Evolutionary conservation across 2,329 filamentous ascomycete genomes (phyloP).

Genomic region (Fusarium haematococcum): DNA sequence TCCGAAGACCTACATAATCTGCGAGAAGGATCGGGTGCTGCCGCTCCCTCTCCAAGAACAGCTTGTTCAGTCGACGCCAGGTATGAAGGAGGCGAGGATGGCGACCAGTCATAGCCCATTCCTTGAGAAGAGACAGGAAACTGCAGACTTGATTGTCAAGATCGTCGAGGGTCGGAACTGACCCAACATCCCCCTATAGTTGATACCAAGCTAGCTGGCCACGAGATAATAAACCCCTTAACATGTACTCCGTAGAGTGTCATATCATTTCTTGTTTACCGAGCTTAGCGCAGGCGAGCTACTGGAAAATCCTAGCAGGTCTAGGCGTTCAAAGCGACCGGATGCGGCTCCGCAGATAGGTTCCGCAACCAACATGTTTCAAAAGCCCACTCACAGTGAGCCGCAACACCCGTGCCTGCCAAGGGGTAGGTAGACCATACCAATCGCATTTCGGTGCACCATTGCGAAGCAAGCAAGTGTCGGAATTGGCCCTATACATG

Average conservation of each 20-base stretch:
- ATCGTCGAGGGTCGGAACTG: neutral
- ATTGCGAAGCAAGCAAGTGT: neutral
- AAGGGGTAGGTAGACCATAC: neutral
- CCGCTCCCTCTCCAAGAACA: neutral
- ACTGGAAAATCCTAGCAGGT: neutral
- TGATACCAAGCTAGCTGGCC: neutral
- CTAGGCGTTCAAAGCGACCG: neutral
- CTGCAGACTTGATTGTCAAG: neutral
- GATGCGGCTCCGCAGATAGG: constrained; percentile 4
- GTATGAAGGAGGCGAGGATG: neutral
- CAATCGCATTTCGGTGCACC: neutral
- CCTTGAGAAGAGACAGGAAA: neutral
- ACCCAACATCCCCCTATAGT: neutral
- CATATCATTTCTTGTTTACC: neutral
- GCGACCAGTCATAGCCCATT: neutral
- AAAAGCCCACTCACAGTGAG: neutral
- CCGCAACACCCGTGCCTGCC: neutral
- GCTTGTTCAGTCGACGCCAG: neutral
- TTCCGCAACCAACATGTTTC: neutral
- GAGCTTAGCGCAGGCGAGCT: neutral
- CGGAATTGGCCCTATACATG: neutral
- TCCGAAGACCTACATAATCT: neutral
- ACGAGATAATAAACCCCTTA: neutral
- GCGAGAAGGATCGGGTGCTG: neutral
- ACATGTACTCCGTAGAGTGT: neutral